Base-by-base conservation (phyloP, 176 grass and related monocot genomes). In the Cenchrus purpureus region DNA sequence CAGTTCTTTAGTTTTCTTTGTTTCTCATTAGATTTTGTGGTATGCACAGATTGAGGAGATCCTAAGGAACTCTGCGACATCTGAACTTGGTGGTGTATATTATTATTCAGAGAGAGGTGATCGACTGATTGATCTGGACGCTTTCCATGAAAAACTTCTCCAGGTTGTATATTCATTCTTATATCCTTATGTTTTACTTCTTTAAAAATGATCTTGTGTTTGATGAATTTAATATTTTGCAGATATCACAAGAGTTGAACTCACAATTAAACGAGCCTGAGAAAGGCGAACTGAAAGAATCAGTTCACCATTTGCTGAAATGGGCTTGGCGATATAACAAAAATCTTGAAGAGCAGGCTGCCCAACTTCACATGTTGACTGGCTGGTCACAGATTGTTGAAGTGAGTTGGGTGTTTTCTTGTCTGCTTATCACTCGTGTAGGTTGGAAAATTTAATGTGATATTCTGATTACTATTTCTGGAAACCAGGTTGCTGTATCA, bases 351-450 rank as follows among this genome's bases (percentile, higher is more conserved):
- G 93, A 98, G 80, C 96, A 98, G 65, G 92, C 96, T 29, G 93
- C 96, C 12, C 96, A 98, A 74, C 89, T 98, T 83, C 96, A 98
- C 82, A 95, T 95, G 96, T 87, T 98, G 74, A 94, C 91, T 81
- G 91, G 91, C 75, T 98, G 96, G 96, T 95, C 96, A 83, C 96
- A 95, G 84, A 90, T 92, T 92, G 93, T 95, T 78, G 96, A 98
- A 83, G 96, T 94, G 76, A 76, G 29, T 88, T 80, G 32, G 34
- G 10, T 91, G 62, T 89, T 61, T 89, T 51, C 71, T 77, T 81
- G 25, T 59, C 45, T 13, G 49, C 56, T 75, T 81, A 76, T 59
- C 31, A 31, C 80, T 89, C 40, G 40, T 89, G 8, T 68, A 37
- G 17, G 11, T 65, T 84, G 16, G 5, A 25, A n/a, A 76, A 28